phyloP scores from a whole-genome alignment of 345 rosid species.

The Gossypium anomalum region DNA sequence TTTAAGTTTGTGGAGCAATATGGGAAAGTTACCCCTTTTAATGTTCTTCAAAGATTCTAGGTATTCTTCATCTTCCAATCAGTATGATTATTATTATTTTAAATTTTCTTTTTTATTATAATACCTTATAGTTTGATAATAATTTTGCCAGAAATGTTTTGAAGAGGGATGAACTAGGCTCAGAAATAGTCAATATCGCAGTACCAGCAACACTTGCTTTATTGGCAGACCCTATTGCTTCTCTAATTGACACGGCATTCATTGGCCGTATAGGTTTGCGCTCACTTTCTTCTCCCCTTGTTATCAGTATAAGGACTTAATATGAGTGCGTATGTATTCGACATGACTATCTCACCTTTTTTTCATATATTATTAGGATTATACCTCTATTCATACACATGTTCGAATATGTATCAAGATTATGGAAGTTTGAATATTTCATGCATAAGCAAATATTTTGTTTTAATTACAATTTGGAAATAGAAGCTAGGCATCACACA shows the following conservation, averaged over 20 bases:
- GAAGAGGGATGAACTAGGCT: constrained; percentile 45
- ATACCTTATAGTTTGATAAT: neutral
- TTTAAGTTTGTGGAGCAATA: constrained; percentile 18
- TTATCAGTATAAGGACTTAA: neutral
- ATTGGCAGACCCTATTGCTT: constrained; percentile 60
- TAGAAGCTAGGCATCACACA: neutral
- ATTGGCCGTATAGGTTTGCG: constrained; percentile 54
- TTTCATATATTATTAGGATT: too few species aligned
- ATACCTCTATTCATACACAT: too few species aligned
- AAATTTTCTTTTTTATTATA: neutral
- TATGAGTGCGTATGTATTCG: too few species aligned
- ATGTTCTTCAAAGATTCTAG: constrained; percentile 35
- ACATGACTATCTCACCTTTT: too few species aligned
- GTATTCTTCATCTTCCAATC: constrained; percentile 20
- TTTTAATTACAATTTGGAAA: neutral
- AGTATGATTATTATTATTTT: neutral
- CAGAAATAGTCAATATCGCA: constrained; percentile 50
- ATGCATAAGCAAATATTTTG: neutral
- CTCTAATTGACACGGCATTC: constrained; percentile 62
- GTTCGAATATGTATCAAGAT: neutral
- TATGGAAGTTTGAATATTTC: neutral
- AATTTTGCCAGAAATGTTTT: constrained; percentile 35
- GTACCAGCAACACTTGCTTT: constrained; percentile 59
- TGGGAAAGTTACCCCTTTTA: constrained; percentile 27
- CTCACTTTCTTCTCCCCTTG: neutral